Base-by-base conservation (phyloP, 202 grass and related monocot species). In the Setaria italica region DNA sequence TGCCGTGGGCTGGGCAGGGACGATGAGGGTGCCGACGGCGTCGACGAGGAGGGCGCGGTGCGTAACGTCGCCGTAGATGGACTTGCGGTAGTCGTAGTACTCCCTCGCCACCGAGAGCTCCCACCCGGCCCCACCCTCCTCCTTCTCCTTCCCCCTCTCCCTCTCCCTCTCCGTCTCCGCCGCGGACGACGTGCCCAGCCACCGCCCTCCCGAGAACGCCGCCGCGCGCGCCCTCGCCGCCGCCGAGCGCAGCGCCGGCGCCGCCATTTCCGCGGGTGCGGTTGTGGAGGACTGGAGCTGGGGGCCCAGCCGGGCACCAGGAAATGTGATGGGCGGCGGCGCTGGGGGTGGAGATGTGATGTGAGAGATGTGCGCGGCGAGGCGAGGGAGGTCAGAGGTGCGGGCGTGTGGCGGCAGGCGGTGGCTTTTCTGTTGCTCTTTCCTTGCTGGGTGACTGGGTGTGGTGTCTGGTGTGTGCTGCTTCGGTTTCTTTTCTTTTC, bases 41-140 rank as follows among this genome's bases (percentile, higher is more conserved):
- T 97, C 90, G 21, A 97, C 95, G 48, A 97, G 90, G 59, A 97
- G 83, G 14, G 95, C 92, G 42, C 89, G 87, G 68, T 97, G 95
- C 56, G 92, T 97, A 84, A 97, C 89, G 58, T 94, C 87, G 25
- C 92, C 92, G 82, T 97, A 97, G 64, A 97, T 84, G 39, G 92
- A 86, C 82, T 90, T 83, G 69, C 95, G 89, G 80, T 97, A 94
- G 70, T 97, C 79, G 74, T 92, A 87, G 82, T 97, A 97, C 75
- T 94, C 95, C 55, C 71, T 77, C 43, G 84, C 86, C 75, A 70
- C 94, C 62, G 72, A 72, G 84, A 97, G 56, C 71, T 94, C 90
- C 88, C 92, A 94, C 62, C 80, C 71, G 0, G 43, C 47, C 43
- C 78, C 56, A 12, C 21, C 58, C 14, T 53, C 46, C 66, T 43